Base-by-base conservation (phyloP, 768 basidiomycete genomes). In the Boletus rufocinnamomeus region DNA sequence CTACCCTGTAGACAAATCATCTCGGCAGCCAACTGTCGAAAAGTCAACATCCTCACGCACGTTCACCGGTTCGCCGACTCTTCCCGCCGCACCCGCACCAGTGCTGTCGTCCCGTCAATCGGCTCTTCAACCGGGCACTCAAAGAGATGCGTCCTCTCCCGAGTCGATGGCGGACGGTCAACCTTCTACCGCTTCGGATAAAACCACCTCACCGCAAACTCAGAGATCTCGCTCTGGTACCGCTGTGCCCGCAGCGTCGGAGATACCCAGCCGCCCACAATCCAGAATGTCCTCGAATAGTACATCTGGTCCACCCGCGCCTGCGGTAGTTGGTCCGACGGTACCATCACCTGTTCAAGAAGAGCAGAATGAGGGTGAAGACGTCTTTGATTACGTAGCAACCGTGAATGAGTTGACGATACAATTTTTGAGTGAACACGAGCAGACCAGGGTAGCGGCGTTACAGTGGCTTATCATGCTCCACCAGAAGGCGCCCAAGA, bases 401-500 rank as follows among this genome's bases (percentile, higher is more conserved):
- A 98, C 94, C 0, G 96, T 99, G 52, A 93, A 91, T 67, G 92
- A 91, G 50, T 74, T 99, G 62, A 97, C 94, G 5, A 79, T 97
- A 50, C 95, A 97, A 64, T 95, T 99, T 71, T 69, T 98, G 74
- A 95, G 91, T 73, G 96, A 99, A 74, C 94, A 92, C 64, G 96
- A 97, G 70, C 95, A 98, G 69, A 98, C 97, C 0, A 79, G 95
- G 50, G 93, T 98, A 6, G 94, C 95, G 28, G 95, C 96, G 3
- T 73, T 99, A 65, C 95, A 96, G 74, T 99, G 97, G 97, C 78
- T 99, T 40, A 87, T 97, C 56, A 99, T 99, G 97, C 76, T 99
- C 52, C 97, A 99, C 74, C 91, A 95, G 71, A 98, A 98, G 69
- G 94, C 95, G 14, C 97, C 97, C 0, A 92, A 89, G 75, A 96